Base-by-base conservation (phyloP, 768 basidiomycete genomes). In the Guyanaporus albipodus region DNA sequence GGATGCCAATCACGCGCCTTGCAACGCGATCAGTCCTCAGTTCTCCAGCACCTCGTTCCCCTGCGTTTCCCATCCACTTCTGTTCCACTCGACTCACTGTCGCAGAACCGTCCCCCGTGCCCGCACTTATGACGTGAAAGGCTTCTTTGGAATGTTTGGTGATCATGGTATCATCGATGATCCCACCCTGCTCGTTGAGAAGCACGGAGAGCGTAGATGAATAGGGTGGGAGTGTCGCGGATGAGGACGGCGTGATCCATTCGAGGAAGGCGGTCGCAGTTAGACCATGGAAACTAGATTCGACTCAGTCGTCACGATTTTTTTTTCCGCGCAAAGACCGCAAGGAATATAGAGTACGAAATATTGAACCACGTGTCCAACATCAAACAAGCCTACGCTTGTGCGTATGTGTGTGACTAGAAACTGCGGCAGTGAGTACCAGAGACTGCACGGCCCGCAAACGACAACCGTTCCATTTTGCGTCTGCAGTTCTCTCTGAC, bases 341-440 rank as follows among this genome's bases (percentile, higher is more conserved):
- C 23, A 12, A 19, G 18, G 19, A 11, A n/a, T 21, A 8, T 24
- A 8, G 3, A 2, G 33, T n/a, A 31, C 7, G 38, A 33, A 34
- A 17, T n/a, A 81, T 65, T 98, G 95, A 14, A 98, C 88, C 95
- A 99, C 98, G 67, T 99, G 96, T 18, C 91, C 91, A 22, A 99
- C 96, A 61, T 99, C 96, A 64, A 99, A 99, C 26, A 99, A 73
- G 1, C 93, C 93, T 1, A 80, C 89, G 29, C 76, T 77, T 11
- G 71, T 78, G 33, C 96, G 83, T 40, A 94, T 88, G 87, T 36
- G 85, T 80, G 67, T 99, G 95, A 56, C 90, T 92, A 8, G 85
- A 82, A 43, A 91, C 94, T 96, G 63, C 27, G 33, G 24, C n/a
- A 32, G 21, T 35, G 35, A 29, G 36, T 44, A 4, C 42, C 8